phyloP scores from a whole-genome alignment of 768 basidiomycete species.

The Mycena polygramma region DNA sequence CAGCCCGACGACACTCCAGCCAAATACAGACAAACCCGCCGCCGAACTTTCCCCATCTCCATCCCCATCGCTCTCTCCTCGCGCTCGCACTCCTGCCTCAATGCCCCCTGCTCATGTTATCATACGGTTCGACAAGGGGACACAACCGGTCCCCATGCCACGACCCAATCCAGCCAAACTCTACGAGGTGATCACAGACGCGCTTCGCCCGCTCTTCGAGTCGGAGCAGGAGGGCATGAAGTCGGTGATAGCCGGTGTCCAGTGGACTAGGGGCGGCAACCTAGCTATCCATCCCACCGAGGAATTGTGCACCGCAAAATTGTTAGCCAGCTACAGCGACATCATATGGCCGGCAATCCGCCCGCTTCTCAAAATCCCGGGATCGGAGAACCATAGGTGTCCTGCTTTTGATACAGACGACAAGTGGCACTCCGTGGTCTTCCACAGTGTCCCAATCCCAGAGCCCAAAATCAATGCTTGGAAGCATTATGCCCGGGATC shows the following conservation, averaged over 20 bases:
- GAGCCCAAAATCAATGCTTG: background rate
- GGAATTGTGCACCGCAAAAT: slow-evolving; percentile 1
- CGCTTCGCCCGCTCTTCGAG: background rate
- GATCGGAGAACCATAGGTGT: background rate
- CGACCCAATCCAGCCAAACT: background rate
- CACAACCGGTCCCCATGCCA: too few species aligned
- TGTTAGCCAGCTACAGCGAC: background rate
- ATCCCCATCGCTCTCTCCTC: too few species aligned
- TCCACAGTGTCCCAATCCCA: slow-evolving; percentile 20
- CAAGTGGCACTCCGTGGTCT: slow-evolving; percentile 4
- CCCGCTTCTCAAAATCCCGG: background rate
- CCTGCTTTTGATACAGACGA: slow-evolving; percentile 6
- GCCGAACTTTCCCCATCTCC: too few species aligned
- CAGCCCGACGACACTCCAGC: background rate
- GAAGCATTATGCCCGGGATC: background rate
- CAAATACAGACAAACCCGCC: background rate
- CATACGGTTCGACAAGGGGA: background rate
- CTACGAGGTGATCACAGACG: background rate
- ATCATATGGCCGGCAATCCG: slow-evolving; percentile 1
- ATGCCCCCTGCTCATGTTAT: background rate
- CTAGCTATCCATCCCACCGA: background rate
- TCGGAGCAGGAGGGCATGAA: background rate
- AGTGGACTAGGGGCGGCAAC: slow-evolving; percentile 3
- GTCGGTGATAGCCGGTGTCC: background rate
- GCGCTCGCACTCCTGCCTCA: background rate